Evolutionary conservation across 1,284 basidiomycete genomes (phyloP), one percentile per base, ranked within the genome.

Genomic region (Ustanciosporium gigantosporum): DNA sequence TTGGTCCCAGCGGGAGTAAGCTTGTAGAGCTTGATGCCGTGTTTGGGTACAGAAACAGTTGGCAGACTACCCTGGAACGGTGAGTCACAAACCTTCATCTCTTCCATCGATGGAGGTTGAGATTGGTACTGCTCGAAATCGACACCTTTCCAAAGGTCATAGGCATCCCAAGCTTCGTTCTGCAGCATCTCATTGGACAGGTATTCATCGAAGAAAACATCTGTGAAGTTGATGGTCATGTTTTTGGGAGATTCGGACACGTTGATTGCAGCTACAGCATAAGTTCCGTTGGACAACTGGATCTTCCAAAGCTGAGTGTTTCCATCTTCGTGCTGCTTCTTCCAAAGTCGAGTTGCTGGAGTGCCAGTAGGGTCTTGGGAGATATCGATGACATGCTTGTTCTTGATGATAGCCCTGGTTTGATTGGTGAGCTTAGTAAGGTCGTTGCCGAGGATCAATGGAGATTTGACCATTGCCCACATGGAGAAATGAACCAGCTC

Each of bases 361-460:
- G 40, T 31, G 22, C 71, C 75, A 3, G 34, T 40, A 14, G 53
- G 31, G 45, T 73, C 62, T 41, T 76, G 72, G 17, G 60, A 71
- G 25, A 77, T 51, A 34, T 42, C 68, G 25, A 74, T 65, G 31
- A 77, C 39, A 19, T 51, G 64, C 37, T 70, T 70, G 69, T 77
- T 77, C 31, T 50, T 57, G 40, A 77, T 47, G 36, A 76, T 72
- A 6, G 53, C 49, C 2, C 41, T 46, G 8, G 64, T 51, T 23
- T 55, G 45, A 17, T 58, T 40, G 38, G 49, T 61, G 64, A 68
- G 70, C 27, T 46, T 50, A 13, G 58, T 52, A 2, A 78, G 35
- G 40, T 75, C 71, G 42, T 72, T 74, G 9, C 74, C 75, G n/a
- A 79, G 47, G 29, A 77, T 77, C 16, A 79, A 49, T 2, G 77